Evolutionary conservation across 2,329 filamentous ascomycete species (phyloP).

Genomic region (Pseudocercospora fijiensis): DNA sequence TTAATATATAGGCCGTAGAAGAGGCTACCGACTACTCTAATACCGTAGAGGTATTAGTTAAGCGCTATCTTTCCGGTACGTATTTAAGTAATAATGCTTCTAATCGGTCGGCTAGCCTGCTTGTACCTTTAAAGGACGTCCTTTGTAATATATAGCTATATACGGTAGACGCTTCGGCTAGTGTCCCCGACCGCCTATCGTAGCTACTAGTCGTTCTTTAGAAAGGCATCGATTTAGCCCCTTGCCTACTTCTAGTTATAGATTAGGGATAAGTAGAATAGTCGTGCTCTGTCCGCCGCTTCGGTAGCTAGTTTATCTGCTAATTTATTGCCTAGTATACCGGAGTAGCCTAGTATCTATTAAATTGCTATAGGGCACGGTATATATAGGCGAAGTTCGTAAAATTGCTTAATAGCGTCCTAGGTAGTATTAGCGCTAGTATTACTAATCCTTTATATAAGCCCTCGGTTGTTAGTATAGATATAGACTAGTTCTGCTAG

Average conservation of each 20-base stretch:
- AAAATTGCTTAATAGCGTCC: too few relatives aligned
- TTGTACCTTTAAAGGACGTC: too few relatives aligned
- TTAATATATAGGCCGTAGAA: background rate
- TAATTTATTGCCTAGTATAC: too few relatives aligned
- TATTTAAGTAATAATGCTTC: too few relatives aligned
- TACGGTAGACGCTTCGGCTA: background rate
- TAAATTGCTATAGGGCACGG: background rate
- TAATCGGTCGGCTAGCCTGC: too few relatives aligned
- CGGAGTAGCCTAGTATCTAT: background rate
- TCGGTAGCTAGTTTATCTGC: background rate
- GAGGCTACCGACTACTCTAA: background rate
- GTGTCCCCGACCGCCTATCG: background rate
- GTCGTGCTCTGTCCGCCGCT: background rate
- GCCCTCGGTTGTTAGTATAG: background rate
- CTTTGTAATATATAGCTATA: too few relatives aligned
- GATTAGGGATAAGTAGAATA: background rate
- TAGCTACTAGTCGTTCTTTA: background rate
- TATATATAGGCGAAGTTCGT: background rate
- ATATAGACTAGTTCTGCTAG: background rate
- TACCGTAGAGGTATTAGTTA: too few relatives aligned
- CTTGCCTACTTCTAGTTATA: background rate
- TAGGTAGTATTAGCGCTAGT: background rate
- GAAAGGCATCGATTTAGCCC: background rate
- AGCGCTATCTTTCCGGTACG: too few relatives aligned
- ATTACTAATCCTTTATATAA: background rate